Percentiles rank a stretch among this genome's conserved stretches.
Conservation (phyloP, 306 rosid genomes). For the Biancaea sappan region DNA sequence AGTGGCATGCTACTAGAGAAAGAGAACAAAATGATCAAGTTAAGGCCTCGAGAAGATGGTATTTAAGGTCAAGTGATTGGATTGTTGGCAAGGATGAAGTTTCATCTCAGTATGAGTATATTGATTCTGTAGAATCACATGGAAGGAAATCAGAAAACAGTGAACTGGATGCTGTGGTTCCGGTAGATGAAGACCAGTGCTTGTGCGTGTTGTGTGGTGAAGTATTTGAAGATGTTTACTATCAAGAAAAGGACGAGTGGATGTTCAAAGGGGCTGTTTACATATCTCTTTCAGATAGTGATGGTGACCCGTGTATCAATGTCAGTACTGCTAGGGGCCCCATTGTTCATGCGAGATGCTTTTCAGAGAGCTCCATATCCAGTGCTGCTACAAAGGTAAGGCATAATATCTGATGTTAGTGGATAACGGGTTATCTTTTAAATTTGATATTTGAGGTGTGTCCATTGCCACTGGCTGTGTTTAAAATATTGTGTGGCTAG, state of each 20-base stretch:
- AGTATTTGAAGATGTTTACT: slow-evolving; percentile 82
- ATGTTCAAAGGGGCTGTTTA: slow-evolving; percentile 83
- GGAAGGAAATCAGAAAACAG: slow-evolving; percentile 37
- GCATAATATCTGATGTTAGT: slow-evolving; percentile 19
- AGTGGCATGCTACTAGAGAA: slow-evolving; percentile 73
- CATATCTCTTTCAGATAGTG: slow-evolving; percentile 46
- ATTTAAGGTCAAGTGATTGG: slow-evolving; percentile 56
- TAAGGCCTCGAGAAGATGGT: slow-evolving; percentile 76
- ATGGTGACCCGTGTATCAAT: slow-evolving; percentile 41
- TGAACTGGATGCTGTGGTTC: slow-evolving; percentile 54
- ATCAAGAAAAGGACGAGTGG: slow-evolving; percentile 78
- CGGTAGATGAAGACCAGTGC: slow-evolving; percentile 82
- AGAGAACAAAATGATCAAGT: slow-evolving; percentile 41
- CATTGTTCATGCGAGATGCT: slow-evolving; percentile 77
- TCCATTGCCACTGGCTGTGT: background rate
- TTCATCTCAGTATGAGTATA: slow-evolving; percentile 40
- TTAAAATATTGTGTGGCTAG: background rate
- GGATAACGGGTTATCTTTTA: slow-evolving; percentile 14
- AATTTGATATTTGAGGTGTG: slow-evolving; percentile 12
- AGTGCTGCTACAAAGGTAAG: slow-evolving; percentile 55
- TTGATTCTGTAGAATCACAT: slow-evolving; percentile 41
- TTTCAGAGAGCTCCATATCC: slow-evolving; percentile 57
- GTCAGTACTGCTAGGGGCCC: slow-evolving; percentile 52
- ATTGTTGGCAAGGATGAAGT: slow-evolving; percentile 52
- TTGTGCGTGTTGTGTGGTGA: slow-evolving; percentile 84